Evolutionary conservation across 1,284 basidiomycete genomes (phyloP), one percentile per base, ranked within the genome.

Genomic region (Nidula niveotomentosa): DNA sequence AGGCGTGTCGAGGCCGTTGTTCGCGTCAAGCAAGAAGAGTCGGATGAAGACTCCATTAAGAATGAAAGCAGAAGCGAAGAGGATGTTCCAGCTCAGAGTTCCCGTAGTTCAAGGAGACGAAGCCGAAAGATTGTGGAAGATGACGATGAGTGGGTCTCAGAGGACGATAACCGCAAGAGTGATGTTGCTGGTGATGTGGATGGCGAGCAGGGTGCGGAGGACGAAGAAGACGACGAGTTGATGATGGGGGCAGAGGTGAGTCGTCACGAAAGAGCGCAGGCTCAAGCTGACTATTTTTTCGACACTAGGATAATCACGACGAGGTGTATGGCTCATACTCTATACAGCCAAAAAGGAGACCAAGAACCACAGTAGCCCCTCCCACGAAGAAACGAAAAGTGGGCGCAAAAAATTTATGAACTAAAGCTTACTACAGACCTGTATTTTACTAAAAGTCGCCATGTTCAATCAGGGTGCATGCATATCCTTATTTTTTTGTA

Each of bases 181-280:
- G 5, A 23, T 23, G 23, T 23, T 23, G 23, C 23, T 23, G 23
- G 23, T 41, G 58, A 61, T 17, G 44, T 33, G 17, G 46, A 33
- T 41, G 37, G 41, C 30, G 53, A 54, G 34, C 51, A 55, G 15
- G 58, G 55, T 23, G 61, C 60, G 7, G 62, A 63, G 33, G 58
- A 74, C n/a, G 76, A 79, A 15, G 83, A 77, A 17, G 81, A 83
- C 9, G 82, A 85, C 56, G 83, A 85, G 59, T 60, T 86, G 34
- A 75, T 79, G 73, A 75, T 86, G 65, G 78, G 80, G 34, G 68
- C 73, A 30, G 74, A 76, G 71, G 84, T 84, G 49, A 58, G 73
- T 41, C 2, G 23, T 23, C 23, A 23, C 23, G 5, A 23, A 2
- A 23, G 23, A 23, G 23, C 5, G 23, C 23, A 23, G 23, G 23